Percentiles rank a stretch among this genome's conserved stretches.
These are phyloP conservation scores for Sordariomycetes sp. DNA, from an alignment of 2,329 filamentous ascomycete genomes.

Conservation along the genomic window DNA sequence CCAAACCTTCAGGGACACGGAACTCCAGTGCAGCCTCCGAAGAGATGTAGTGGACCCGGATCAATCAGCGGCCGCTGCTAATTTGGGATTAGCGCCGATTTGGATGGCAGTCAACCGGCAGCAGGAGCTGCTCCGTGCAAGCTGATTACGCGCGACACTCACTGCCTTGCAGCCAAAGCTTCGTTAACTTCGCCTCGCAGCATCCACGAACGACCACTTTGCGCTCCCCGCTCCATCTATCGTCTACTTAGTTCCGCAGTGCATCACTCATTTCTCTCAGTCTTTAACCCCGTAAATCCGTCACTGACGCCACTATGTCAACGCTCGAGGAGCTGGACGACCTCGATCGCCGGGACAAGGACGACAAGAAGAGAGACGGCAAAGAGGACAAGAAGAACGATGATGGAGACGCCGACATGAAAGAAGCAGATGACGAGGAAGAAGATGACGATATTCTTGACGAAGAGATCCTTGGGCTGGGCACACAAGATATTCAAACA, in stretches of 20 bases:
- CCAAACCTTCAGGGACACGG: too few relatives aligned
- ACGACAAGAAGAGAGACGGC: conserved; percentile 47
- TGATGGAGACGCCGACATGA: conserved; percentile 81
- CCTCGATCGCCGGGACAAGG: conserved; percentile 70
- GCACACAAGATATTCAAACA: conserved; percentile 90
- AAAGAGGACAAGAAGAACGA: conserved; percentile 34
- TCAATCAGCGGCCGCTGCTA: conserved; percentile 2
- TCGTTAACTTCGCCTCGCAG: not conserved
- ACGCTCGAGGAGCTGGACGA: conserved; percentile 89
- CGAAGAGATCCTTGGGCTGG: conserved; percentile 84
- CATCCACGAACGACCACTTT: not conserved
- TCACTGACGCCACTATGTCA: conserved; percentile 64
- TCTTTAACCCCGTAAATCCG: too few relatives aligned
- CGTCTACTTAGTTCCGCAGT: not conserved
- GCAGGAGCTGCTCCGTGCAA: conserved; percentile 4
- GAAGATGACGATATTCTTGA: conserved; percentile 74
- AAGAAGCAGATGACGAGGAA: conserved; percentile 60
- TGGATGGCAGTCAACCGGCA: too few relatives aligned
- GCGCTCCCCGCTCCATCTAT: not conserved
- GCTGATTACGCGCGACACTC: conserved; percentile 12
- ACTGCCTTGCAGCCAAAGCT: conserved; percentile 10
- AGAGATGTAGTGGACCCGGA: conserved; percentile 2
- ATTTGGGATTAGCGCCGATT: conserved; percentile 2
- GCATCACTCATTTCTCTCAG: not conserved
- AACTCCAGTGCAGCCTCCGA: not conserved